These are phyloP conservation scores for Entoloma clypeatum DNA, from an alignment of 1,284 basidiomycete species.

Conservation along the genomic window DNA sequence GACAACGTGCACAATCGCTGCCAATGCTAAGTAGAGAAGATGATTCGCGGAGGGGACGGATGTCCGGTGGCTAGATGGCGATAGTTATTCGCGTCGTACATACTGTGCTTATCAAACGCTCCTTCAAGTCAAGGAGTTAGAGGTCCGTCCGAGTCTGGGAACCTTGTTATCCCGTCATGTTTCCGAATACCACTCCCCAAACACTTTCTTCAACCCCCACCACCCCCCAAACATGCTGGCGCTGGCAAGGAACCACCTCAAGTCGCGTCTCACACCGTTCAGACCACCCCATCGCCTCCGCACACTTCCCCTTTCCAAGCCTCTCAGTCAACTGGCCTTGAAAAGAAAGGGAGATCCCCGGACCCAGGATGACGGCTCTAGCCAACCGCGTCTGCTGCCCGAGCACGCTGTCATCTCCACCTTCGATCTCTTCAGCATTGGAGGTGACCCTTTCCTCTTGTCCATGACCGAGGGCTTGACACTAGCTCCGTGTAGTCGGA, in stretches of 20 bases:
- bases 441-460: constrained; percentile 49
- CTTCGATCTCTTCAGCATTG: constrained; percentile 93
- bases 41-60: too few species aligned
- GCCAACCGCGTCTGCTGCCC: constrained; percentile 29
- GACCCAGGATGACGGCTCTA: constrained; percentile 9
- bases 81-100: too few species aligned
- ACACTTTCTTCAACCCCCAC: background rate
- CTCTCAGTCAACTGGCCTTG: constrained; percentile 9
- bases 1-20: too few species aligned
- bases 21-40: too few species aligned
- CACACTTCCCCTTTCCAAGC: background rate
- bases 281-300: constrained; percentile 1
- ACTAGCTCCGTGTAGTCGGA: constrained; percentile 32
- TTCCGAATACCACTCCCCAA: constrained; percentile 14
- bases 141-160: constrained; percentile 15
- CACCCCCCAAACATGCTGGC: constrained; percentile 7
- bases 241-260: constrained; percentile 8
- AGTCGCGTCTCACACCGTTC: constrained; percentile 4
- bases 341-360: constrained; percentile 6
- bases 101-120: too few species aligned
- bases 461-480: constrained; percentile 17
- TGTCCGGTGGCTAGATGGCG: too few species aligned
- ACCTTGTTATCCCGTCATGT: constrained; percentile 18
- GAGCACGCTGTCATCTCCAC: constrained; percentile 93
- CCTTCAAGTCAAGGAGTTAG: too few species aligned